phyloP scores from a whole-genome alignment of 805 yeast genomes.

The Wickerhamomyces chaumierensis region DNA sequence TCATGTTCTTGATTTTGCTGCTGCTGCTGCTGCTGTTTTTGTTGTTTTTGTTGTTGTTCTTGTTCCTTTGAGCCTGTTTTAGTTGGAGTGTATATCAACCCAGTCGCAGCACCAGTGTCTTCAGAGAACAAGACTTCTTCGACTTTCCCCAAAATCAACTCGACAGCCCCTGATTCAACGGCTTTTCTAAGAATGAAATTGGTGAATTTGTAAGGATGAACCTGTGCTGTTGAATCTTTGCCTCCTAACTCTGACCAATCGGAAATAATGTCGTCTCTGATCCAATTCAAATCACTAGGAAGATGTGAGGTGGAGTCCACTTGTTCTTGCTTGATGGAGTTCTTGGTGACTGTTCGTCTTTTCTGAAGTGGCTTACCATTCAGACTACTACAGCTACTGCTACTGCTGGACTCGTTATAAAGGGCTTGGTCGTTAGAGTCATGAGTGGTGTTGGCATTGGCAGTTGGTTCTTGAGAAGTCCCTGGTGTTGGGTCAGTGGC shows the following conservation, averaged over 20 bases:
- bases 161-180: constrained; percentile 73
- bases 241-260: constrained; percentile 79
- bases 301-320: constrained; percentile 18
- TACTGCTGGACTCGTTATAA: too few species aligned
- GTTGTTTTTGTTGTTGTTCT: too few species aligned
- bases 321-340: constrained; percentile 19
- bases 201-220: constrained; percentile 93
- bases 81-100: constrained; percentile 48
- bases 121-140: constrained; percentile 51
- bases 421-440: too few species aligned
- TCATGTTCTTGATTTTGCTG: too few species aligned
- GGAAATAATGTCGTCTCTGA: constrained; percentile 47
- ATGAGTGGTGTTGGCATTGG: neutral
- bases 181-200: constrained; percentile 71
- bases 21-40: too few species aligned
- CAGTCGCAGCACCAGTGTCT: constrained; percentile 57
- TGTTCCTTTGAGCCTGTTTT: constrained; percentile 9
- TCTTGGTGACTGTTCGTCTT: constrained; percentile 27
- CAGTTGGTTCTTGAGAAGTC: neutral
- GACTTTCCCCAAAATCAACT: constrained; percentile 76
- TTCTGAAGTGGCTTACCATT: constrained; percentile 16
- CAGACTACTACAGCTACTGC: too few species aligned
- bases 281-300: constrained; percentile 72
- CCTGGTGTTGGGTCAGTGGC: too few species aligned
- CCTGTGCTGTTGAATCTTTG: constrained; percentile 85